Percentiles rank a stretch among this genome's conserved stretches.
phyloP scores from a whole-genome alignment of 2,329 filamentous ascomycete species.

The Alternaria sp. region DNA sequence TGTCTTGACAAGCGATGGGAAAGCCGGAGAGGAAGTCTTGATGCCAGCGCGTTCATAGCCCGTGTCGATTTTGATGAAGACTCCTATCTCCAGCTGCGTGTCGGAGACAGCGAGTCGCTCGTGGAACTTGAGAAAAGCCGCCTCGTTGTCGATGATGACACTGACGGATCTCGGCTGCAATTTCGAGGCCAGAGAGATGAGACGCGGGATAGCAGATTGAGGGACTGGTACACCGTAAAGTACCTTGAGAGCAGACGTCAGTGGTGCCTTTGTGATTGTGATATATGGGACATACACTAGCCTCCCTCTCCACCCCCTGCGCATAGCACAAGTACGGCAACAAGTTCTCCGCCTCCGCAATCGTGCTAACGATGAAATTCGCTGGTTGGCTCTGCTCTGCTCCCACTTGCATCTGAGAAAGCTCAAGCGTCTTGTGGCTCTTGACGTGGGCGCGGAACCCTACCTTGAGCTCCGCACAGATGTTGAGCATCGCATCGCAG shows the following conservation, averaged over 20 bases:
- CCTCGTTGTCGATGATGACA: conserved; percentile 72
- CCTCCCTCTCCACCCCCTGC: conserved; percentile 57
- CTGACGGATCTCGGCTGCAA: conserved; percentile 63
- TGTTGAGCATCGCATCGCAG: conserved; percentile 73
- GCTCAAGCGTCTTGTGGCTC: conserved; percentile 79
- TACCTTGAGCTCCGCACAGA: conserved; percentile 64
- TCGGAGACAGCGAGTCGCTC: conserved; percentile 37
- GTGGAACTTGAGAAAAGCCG: conserved; percentile 53
- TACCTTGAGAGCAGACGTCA: conserved; percentile 51
- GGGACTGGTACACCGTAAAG: conserved; percentile 76
- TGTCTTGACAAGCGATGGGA: conserved; percentile 56
- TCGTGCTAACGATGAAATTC: conserved; percentile 74
- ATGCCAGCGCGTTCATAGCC: conserved; percentile 75
- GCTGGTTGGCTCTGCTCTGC: conserved; percentile 50
- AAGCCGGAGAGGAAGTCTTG: conserved; percentile 55
- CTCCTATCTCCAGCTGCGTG: conserved; percentile 48
- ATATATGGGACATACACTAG: conserved; percentile 61
- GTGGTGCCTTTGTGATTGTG: neutral
- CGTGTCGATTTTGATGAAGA: conserved; percentile 78
- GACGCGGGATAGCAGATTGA: conserved; percentile 64
- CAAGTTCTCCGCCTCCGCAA: conserved; percentile 75
- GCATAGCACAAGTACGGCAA: conserved; percentile 66
- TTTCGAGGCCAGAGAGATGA: conserved; percentile 61
- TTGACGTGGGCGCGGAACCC: conserved; percentile 81
- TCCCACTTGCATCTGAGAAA: conserved; percentile 74